These are phyloP conservation scores for Plantago major DNA, from an alignment of 257 asterid genomes.

Conservation along the genomic window DNA sequence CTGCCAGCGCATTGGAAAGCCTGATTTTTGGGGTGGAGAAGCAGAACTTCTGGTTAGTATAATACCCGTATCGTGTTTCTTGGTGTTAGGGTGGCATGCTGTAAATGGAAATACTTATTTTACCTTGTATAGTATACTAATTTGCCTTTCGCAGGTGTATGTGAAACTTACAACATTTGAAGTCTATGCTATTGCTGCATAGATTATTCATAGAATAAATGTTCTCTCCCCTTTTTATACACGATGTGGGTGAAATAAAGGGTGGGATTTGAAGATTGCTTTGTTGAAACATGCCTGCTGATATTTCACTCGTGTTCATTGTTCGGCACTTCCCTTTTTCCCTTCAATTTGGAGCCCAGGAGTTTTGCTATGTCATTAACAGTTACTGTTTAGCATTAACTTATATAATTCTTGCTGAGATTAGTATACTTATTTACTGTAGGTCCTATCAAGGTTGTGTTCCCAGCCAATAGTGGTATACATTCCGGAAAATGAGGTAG, in stretches of 20 bases:
- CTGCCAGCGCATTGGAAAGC: constrained; percentile 83
- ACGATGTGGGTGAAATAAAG: no score
- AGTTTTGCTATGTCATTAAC: not conserved
- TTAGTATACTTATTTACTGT: constrained; percentile 10
- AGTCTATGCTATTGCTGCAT: no score
- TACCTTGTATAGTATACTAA: no score
- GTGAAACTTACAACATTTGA: no score
- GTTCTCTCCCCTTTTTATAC: no score
- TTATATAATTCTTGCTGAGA: constrained; percentile 2
- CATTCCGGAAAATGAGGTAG: constrained; percentile 93
- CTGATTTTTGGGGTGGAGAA: constrained; percentile 99
- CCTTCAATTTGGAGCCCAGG: not conserved
- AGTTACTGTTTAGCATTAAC: not conserved
- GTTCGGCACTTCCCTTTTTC: not conserved
- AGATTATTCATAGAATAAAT: no score
- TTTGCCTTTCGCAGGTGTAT: no score
- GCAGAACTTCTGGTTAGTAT: constrained; percentile 86
- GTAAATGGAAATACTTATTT: no score
- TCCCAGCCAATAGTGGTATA: constrained; percentile 81
- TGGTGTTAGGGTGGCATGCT: not conserved
- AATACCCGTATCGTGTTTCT: not conserved
- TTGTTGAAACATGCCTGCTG: not conserved
- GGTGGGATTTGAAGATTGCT: no score
- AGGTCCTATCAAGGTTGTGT: constrained; percentile 91
- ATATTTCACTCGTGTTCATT: not conserved